Evolutionary conservation across 345 rosid species (phyloP), one percentile per base, ranked within the genome.

Genomic region (Eucalyptus globulus): DNA sequence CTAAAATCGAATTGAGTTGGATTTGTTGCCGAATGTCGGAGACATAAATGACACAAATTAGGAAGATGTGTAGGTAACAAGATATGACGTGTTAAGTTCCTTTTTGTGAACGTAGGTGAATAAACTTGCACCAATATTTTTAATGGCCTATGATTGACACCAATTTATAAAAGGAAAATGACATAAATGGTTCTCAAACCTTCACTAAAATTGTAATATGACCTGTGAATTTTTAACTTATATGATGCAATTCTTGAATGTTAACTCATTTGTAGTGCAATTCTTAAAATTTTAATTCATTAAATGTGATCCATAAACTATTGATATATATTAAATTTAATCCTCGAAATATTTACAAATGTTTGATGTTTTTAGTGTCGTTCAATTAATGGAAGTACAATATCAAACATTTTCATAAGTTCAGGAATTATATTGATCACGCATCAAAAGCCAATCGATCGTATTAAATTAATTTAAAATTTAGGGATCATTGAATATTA

Each of bases 151-250:
- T 53, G 11, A 56, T 56, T 56, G 14, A 10, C 7, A 24, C 14
- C 1, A 2, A 0, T 56, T 56, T 56, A 19, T 26, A 4, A 9
- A 26, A 1, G 6, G 6, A 4, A 56, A 56, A 24, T 10, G 14
- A 26, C 6, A 56, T 1, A 56, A 0, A 56, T 24, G 29, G 3
- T 56, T 4, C 0, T 53, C 13, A 56, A 22, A 4, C 2, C 5
- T 56, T 5, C 0, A 56, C 1, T 1, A 0, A 1, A 56, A 24
- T 0, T 9, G 13, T 1, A 24, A 10, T 24, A 4, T 56, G 26
- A 0, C 11, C 1, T 0, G 0, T 10, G 2, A 24, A 24, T 24
- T 56, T 56, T 56, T 56, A 24, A 56, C 0, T 4, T 56, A 9
- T 4, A 53, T 53, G 24, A 53, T 53, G 24, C 4, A 3, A 8